Evolutionary conservation across 768 basidiomycete species (phyloP), one percentile per base, ranked within the genome.

Genomic region (Rhodocollybia butyracea): DNA sequence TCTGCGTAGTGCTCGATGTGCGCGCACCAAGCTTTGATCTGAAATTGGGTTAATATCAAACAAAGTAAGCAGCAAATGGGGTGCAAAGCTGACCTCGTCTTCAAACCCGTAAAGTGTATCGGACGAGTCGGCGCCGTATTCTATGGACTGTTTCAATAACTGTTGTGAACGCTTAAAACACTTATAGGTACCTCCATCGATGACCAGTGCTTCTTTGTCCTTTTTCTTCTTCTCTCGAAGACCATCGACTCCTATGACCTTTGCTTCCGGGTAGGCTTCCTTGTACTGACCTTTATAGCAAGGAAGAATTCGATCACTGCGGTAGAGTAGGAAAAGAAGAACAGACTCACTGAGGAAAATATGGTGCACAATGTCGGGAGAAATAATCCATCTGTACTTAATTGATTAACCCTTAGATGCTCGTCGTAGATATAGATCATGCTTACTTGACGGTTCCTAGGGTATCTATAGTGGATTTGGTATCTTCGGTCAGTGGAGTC

Each of bases 91-190:
- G 29, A 76, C 75, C 62, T 89, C 88, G 30, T 79, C 79, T 68
- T 94, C 90, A 60, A 90, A 94, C 0, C 90, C 92, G 59, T 91
- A 93, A 43, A 74, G 73, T 24, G 85, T 86, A 8, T 73, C 74
- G 2, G 80, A 76, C 2, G 83, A 78, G 62, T 88, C 86, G n/a
- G 70, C 67, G 8, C 88, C 88, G 72, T 83, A 88, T 3, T 76
- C 81, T 80, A 38, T 42, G 13, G n/a, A n/a, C n/a, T n/a, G n/a
- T n/a, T n/a, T 5, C 12, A 45, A 27, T 3, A 15, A 27, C 42
- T 40, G 55, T 40, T 27, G 22, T 21, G 13, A 27, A 39, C 30
- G 31, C 19, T 3, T 2, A 3, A 26, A 6, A 11, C 29, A 12
- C 17, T 31, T 21, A 26, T 26, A 68, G 78, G 34, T 59, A 86